Base-by-base conservation (phyloP, 352 stramenopile genomes). In the Albugo candida region DNA sequence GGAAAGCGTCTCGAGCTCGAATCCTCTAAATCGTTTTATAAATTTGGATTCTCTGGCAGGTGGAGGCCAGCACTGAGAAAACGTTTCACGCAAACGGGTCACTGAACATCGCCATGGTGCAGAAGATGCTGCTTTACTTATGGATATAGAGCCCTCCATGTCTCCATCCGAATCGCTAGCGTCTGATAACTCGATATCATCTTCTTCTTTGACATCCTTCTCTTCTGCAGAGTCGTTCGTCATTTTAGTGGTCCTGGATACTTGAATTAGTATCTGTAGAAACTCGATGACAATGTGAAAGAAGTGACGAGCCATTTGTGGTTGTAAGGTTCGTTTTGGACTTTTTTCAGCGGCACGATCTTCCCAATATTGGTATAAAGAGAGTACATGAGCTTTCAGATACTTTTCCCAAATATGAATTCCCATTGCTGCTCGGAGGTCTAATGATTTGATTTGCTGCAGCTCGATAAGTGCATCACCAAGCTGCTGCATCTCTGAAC, bases 401-500 rank as follows among this genome's bases (percentile, higher is more conserved):
- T 84, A 87, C 55, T 55, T 66, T 37, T 91, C 77, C 77, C 77
- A 91, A 53, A 91, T 65, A 47, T 82, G 63, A 24, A 72, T 53
- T 8, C 63, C 63, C 62, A 91, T 80, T 3, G 72, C 70, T n/a
- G 59, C 55, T 58, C 68, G 68, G 16, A 84, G 38, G 37, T 56
- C 53, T 17, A 53, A 47, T 12, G 57, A 55, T 6, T 44, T 47
- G 16, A 85, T 39, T 20, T 60, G 61, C 31, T 83, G 68, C 4
- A 86, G 51, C 47, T 87, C 74, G 11, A 63, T 52, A 37, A 87
- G 49, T 1, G 77, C 77, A 51, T 83, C 68, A 39, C 83, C 72
- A 11, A 91, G 58, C 40, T 87, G 74, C n/a, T 72, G 70, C 77
- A 91, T 87, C 20, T 85, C 67, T 0, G 77, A 83, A 48, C 77